phyloP scores from a whole-genome alignment of 352 stramenopile species.

The Elongisporangium undulatum region DNA sequence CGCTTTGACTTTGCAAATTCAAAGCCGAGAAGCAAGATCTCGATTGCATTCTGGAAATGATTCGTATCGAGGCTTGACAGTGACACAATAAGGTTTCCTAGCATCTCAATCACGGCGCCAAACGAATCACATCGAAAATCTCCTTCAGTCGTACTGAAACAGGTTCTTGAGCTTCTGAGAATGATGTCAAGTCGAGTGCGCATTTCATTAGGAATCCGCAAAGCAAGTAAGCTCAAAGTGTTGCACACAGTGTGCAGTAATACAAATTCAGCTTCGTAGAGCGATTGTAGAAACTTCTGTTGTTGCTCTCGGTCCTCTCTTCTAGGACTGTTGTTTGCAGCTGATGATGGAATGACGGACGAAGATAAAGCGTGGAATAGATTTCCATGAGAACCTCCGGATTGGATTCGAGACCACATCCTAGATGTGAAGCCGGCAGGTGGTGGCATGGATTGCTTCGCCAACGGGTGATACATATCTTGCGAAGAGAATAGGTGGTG shows the following conservation, averaged over 20 bases:
- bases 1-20: conserved; percentile 52
- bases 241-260: conserved; percentile 54
- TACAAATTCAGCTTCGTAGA: conserved; percentile 61
- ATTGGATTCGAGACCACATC: conserved; percentile 69
- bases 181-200: conserved; percentile 27
- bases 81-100: conserved; percentile 40
- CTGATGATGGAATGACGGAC: conserved; percentile 14
- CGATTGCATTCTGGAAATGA: conserved; percentile 25
- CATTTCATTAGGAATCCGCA: conserved; percentile 45
- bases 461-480: neutral
- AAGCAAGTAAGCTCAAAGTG: conserved; percentile 45
- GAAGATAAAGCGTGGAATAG: conserved; percentile 55
- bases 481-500: neutral
- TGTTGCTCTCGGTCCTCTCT: conserved; percentile 26
- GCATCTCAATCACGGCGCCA: conserved; percentile 54
- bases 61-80: conserved; percentile 10
- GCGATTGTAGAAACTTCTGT: conserved; percentile 30
- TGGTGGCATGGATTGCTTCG: conserved; percentile 16
- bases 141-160: conserved; percentile 56
- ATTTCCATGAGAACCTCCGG: conserved; percentile 36
- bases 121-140: conserved; percentile 67
- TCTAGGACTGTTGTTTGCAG: conserved; percentile 7
- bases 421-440: conserved; percentile 63
- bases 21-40: conserved; percentile 54
- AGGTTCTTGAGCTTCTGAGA: conserved; percentile 29